These are phyloP conservation scores for Meira nashicola DNA, from an alignment of 1,284 basidiomycete species.

Conservation along the genomic window DNA sequence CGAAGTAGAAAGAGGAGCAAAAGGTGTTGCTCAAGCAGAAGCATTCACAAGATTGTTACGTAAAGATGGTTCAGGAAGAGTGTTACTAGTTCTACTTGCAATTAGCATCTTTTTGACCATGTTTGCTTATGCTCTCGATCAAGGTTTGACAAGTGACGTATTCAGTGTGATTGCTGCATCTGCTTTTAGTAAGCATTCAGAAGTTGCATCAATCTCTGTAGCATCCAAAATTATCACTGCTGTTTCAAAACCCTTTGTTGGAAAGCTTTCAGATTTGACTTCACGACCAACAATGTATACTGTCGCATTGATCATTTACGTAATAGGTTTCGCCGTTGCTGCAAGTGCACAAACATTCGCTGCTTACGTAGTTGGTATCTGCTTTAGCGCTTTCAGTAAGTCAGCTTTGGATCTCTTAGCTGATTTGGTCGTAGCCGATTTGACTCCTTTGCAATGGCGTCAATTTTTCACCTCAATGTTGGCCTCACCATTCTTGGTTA, in stretches of 20 bases:
- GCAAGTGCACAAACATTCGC: not conserved
- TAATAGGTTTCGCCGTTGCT: conserved; percentile 11
- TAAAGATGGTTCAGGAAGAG: conserved; percentile 1
- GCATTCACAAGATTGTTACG: conserved; percentile 8
- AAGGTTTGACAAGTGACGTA: conserved; percentile 12
- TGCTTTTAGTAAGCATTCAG: conserved; percentile 19
- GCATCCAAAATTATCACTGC: conserved; percentile 9
- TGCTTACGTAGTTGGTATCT: conserved; percentile 18
- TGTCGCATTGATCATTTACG: conserved; percentile 11
- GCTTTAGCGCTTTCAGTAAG: conserved; percentile 24
- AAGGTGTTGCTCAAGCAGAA: conserved; percentile 11
- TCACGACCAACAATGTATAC: conserved; percentile 12
- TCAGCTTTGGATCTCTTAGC: conserved; percentile 28
- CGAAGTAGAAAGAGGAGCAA: conserved; percentile 16
- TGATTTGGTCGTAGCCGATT: conserved; percentile 40
- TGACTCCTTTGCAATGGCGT: conserved; percentile 26
- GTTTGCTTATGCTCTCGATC: conserved; percentile 16
- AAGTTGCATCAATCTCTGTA: conserved; percentile 12
- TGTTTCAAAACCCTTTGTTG: conserved; percentile 18
- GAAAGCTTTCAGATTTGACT: conserved; percentile 15
- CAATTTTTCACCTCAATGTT: conserved; percentile 21
- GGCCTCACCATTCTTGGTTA: conserved; percentile 19
- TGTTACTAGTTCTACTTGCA: conserved; percentile 8
- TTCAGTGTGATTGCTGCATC: conserved; percentile 13
- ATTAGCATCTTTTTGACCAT: conserved; percentile 10